Percentiles rank a stretch among this genome's conserved stretches.
phyloP scores from a whole-genome alignment of 2,329 filamentous ascomycete species.

The Aureobasidium sp. region DNA sequence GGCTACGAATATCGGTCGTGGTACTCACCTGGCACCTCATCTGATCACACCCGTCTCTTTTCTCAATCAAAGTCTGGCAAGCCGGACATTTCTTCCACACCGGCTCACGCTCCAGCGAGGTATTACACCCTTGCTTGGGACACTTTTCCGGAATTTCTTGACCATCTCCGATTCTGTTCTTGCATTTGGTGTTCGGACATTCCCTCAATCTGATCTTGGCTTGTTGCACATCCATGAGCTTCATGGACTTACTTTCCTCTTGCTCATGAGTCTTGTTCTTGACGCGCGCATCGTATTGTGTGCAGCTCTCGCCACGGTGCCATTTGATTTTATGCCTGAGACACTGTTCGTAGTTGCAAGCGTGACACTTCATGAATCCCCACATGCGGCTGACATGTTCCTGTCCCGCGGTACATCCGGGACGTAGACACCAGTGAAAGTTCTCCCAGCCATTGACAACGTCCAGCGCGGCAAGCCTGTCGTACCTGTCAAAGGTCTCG shows the following conservation, averaged over 20 bases:
- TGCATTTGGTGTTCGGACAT: constrained; percentile 34
- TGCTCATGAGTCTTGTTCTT: constrained; percentile 22
- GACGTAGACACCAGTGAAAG: constrained; percentile 60
- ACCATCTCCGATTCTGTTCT: constrained; percentile 31
- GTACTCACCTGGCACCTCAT: constrained; percentile 34
- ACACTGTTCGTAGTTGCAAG: constrained; percentile 42
- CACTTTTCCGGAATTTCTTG: constrained; percentile 43
- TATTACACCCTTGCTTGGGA: background rate
- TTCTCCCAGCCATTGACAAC: constrained; percentile 49
- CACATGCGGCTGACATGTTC: constrained; percentile 32
- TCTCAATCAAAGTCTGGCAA: constrained; percentile 20
- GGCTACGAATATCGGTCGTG: background rate
- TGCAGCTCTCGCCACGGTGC: constrained; percentile 46
- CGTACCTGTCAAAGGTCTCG: constrained; percentile 53
- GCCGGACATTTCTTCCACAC: background rate
- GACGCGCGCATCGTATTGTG: constrained; percentile 40
- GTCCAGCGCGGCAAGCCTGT: constrained; percentile 48
- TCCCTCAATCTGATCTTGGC: constrained; percentile 38
- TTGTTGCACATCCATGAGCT: constrained; percentile 16
- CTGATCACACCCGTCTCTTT: constrained; percentile 43
- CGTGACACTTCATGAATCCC: constrained; percentile 44
- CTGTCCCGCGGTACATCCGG: constrained; percentile 59
- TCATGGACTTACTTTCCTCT: constrained; percentile 29
- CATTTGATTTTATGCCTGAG: constrained; percentile 38
- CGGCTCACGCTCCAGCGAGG: background rate